Evolutionary conservation across 2,329 filamentous ascomycete species (phyloP).

Genomic region (Penicillium sp.): DNA sequence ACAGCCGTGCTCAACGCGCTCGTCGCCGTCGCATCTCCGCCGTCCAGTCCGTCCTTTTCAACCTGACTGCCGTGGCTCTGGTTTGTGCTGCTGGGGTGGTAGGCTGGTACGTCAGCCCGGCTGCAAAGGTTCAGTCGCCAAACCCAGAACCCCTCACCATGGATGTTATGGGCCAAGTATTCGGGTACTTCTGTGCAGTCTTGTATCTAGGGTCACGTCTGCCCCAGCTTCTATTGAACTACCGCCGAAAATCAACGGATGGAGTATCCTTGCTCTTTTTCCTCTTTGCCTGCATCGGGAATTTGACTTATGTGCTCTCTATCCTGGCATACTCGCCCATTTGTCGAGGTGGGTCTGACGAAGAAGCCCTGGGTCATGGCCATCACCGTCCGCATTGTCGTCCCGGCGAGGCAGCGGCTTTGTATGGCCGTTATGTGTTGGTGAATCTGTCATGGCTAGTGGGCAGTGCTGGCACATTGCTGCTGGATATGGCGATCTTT

Average conservation of each 20-base stretch:
- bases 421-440: constrained; percentile 80
- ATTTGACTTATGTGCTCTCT: constrained; percentile 86
- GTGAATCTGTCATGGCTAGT: constrained; percentile 90
- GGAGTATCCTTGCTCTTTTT: constrained; percentile 94
- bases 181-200: constrained; percentile 86
- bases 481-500: constrained; percentile 84
- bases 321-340: constrained; percentile 86
- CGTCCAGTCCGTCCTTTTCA: constrained; percentile 62
- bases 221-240: constrained; percentile 89
- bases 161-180: constrained; percentile 78
- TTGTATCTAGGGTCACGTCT: constrained; percentile 87
- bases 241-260: constrained; percentile 86
- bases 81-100: constrained; percentile 79
- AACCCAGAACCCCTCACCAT: constrained; percentile 56
- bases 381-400: constrained; percentile 50
- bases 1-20: constrained; percentile 19
- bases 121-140: constrained; percentile 25
- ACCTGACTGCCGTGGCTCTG: constrained; percentile 71
- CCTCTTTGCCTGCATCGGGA: constrained; percentile 92
- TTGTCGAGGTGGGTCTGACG: constrained; percentile 47
- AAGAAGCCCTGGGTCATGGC: constrained; percentile 12
- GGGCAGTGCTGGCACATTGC: constrained; percentile 81
- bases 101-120: constrained; percentile 76
- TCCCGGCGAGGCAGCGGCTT: constrained; percentile 61
- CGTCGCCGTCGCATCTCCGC: constrained; percentile 36